phyloP scores from a whole-genome alignment of 352 stramenopile species.

The Globisporangium camurandrum region DNA sequence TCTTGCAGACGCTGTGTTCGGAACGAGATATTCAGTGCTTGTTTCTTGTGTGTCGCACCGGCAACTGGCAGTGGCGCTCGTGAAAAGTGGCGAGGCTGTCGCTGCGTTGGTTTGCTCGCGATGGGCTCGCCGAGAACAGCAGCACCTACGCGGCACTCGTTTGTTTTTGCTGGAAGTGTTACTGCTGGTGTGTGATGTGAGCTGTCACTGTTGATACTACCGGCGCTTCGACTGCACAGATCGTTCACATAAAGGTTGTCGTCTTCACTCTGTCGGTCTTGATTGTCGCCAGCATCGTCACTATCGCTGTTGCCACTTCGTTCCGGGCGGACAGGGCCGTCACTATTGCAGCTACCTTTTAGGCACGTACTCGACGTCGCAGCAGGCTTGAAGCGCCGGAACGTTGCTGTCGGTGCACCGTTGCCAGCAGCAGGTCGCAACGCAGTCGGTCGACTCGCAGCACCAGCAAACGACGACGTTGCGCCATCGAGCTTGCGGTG shows the following conservation, averaged over 20 bases:
- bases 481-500: slow-evolving; percentile 64
- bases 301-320: not conserved
- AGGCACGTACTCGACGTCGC: no score
- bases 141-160: slow-evolving; percentile 36
- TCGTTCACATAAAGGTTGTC: slow-evolving; percentile 1
- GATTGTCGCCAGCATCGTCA: not conserved
- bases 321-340: no score
- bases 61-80: not conserved
- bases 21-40: slow-evolving; percentile 40
- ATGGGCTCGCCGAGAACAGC: slow-evolving; percentile 18
- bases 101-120: not conserved
- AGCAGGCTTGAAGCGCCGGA: slow-evolving; percentile 5
- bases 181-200: no score
- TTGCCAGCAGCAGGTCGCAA: not conserved
- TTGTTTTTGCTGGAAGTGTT: no score
- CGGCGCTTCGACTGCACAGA: not conserved
- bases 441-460: slow-evolving; percentile 10
- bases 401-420: no score
- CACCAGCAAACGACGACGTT: slow-evolving; percentile 43
- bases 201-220: not conserved
- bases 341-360: no score
- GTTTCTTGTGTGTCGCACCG: slow-evolving; percentile 13
- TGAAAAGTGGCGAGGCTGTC: not conserved
- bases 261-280: not conserved
- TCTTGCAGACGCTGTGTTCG: slow-evolving; percentile 45